Base-by-base conservation (phyloP, 768 basidiomycete species). In the Kwoniella mangroviensis region DNA sequence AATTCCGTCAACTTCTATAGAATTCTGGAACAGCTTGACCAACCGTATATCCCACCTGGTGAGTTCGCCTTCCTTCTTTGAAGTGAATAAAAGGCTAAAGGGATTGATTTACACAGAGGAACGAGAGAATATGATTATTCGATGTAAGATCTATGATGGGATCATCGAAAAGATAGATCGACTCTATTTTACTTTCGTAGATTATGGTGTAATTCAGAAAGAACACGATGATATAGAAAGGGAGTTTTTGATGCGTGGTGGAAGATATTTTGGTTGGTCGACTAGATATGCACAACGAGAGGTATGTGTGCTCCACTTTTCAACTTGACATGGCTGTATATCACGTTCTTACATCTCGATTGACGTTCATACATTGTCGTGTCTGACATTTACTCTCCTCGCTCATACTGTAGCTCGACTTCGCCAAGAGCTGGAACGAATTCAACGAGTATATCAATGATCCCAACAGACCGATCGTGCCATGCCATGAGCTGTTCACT, bases 121-220 rank as follows among this genome's bases (percentile, higher is more conserved):
- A 11, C 22, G 56, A 13, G 26, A 57, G 21, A 15, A 57, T n/a
- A 21, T 28, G 19, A 19, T 57, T 13, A 57, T 26, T 4, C 6
- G 56, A 57, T 57, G 56, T 26, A 57, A 57, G 56, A 57, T 63
- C 15, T 52, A 28, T 26, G 62, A 63, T 53, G 26, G 49, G 28
- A 63, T 63, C 13, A n/a, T 63, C 28, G 62, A 53, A n/a, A 53
- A 63, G 40, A 24, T 63, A 2, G 62, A 53, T 28, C 2, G 62
- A 63, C 26, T 63, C 1, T 40, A 34, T 4, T 13, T 63, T 1
- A 53, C 51, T 12, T 63, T 63, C 15, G 26, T 53, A 13, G 62
- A 63, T 0, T 63, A 63, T 19, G 28, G 51, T 12, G 52, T 63
- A 15, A 53, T 51, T 4, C 51, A 21, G 28, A 63, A 53, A 6